A percentile compares a stretch with the other conserved stretches of the same genome.
phyloP scores from a whole-genome alignment of 805 yeast species.

The Metschnikowia similis region DNA sequence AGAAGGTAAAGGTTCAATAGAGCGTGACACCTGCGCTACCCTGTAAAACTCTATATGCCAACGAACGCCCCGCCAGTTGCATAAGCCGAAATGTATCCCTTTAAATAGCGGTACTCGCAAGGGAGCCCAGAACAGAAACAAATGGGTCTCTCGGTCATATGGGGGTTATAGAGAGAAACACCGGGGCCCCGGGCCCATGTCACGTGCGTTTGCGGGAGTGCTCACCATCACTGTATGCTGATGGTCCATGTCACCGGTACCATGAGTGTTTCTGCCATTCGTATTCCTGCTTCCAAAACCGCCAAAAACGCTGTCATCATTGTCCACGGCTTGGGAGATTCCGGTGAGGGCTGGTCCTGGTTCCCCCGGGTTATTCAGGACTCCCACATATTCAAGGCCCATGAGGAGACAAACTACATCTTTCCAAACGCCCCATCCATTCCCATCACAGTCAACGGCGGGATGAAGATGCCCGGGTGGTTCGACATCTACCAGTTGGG shows the following conservation, averaged over 20 bases:
- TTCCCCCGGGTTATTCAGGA: constrained; percentile 60
- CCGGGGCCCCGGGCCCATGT: not conserved
- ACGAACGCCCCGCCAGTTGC: too few species aligned
- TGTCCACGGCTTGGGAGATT: constrained; percentile 88
- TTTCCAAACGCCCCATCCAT: constrained; percentile 85
- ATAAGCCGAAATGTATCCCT: not conserved
- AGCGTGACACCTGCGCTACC: not conserved
- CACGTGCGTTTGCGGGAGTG: constrained; percentile 1
- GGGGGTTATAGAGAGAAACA: too few species aligned
- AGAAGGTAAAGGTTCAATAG: constrained; percentile 1
- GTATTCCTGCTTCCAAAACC: constrained; percentile 25
- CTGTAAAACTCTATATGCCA: too few species aligned
- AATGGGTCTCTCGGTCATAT: too few species aligned
- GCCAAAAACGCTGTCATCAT: constrained; percentile 60
- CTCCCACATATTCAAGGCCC: constrained; percentile 41
- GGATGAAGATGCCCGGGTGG: constrained; percentile 77
- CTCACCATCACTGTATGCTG: not conserved
- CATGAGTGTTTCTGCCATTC: constrained; percentile 23
- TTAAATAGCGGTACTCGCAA: not conserved
- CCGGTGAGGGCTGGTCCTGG: constrained; percentile 87
- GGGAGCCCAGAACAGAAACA: too few species aligned
- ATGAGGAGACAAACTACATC: constrained; percentile 56
- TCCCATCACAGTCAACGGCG: constrained; percentile 67
- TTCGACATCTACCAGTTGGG: constrained; percentile 67
- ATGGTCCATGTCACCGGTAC: too few species aligned